These are phyloP conservation scores for Tanacetum coccineum DNA, from an alignment of 129 eudicot species.

Conservation along the genomic window DNA sequence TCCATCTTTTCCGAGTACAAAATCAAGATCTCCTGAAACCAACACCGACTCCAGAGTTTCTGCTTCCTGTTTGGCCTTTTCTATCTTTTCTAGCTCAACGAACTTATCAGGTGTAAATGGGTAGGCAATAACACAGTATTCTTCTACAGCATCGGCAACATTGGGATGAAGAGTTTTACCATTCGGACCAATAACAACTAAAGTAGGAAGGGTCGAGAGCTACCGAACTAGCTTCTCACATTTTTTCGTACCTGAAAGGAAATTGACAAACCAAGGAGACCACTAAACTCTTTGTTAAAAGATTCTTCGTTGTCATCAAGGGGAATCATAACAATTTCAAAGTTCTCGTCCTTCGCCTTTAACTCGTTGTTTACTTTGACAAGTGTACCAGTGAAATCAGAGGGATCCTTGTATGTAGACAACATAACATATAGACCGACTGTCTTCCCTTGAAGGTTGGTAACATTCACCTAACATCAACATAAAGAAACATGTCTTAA, in stretches of 20 bases:
- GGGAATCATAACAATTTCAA: constrained; percentile 74
- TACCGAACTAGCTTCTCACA: constrained; percentile 53
- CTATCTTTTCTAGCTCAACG: constrained; percentile 63
- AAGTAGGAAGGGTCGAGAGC: constrained; percentile 52
- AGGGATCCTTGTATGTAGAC: constrained; percentile 26
- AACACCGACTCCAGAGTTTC: constrained; percentile 76
- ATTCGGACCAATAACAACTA: constrained; percentile 71
- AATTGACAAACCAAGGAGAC: constrained; percentile 60
- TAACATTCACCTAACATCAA: constrained; percentile 45
- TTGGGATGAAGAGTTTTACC: constrained; percentile 80
- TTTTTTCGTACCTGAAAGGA: constrained; percentile 61
- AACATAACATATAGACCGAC: constrained; percentile 55
- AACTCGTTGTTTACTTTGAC: constrained; percentile 46
- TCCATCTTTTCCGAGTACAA: constrained; percentile 58
- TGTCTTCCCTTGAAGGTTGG: constrained; percentile 79
- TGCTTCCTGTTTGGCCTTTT: constrained; percentile 60
- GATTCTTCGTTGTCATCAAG: constrained; percentile 62
- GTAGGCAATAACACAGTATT: constrained; percentile 62
- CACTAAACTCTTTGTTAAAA: constrained; percentile 35
- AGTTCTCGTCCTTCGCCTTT: constrained; percentile 51
- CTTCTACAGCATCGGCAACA: constrained; percentile 66
- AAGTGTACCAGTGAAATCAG: constrained; percentile 43
- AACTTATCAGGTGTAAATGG: constrained; percentile 83
- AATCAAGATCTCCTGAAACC: constrained; percentile 59
- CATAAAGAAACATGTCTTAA: neutral